Base-by-base conservation (phyloP, 768 basidiomycete genomes). In the Trametopsis cervina region DNA sequence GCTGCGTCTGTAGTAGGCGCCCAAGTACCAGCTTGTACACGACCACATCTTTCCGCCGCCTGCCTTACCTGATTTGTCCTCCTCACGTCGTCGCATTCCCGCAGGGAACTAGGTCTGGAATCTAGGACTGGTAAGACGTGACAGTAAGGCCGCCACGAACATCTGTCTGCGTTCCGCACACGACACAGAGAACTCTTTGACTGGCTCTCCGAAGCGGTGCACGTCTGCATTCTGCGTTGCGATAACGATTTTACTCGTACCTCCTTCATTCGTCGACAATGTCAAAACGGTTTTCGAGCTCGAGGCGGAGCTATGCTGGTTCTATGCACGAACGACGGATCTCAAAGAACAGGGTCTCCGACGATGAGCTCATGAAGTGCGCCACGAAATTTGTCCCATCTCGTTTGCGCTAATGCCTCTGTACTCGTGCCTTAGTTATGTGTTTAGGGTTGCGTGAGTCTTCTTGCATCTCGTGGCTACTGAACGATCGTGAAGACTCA, bases 311-410 rank as follows among this genome's bases (percentile, higher is more conserved):
- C 71, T 77, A 83, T 68, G 77, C 78, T 56, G 81, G 85, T 65
- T 70, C 68, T 56, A 74, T 81, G 52, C 83, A 85, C 55, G 81
- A 86, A 63, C 78, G 77, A 66, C 80, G 87, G 51, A 51, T 85
- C 53, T 83, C 85, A 55, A 84, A 83, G 63, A 77, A 86, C 67
- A 77, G 83, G 54, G 80, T 90, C 43, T 78, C 83, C 22, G 89
- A 92, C 57, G 88, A 91, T 49, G 89, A 92, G 62, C 70, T 92
- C 57, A 89, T 88, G 70, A 80, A 87, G 89, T 92, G 64, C 56
- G 80, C 66, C 43, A 24, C 20, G n/a, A 24, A 27, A 26, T 35
- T 22, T 51, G 37, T 40, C 38, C 25, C 39, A 49, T 22, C 9
- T 10, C 45, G 50, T 40, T 57, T 55, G 29, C 53, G 39, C 53